Evolutionary conservation across 257 asterid genomes (phyloP).

Genomic region (Cordia subcordata): DNA sequence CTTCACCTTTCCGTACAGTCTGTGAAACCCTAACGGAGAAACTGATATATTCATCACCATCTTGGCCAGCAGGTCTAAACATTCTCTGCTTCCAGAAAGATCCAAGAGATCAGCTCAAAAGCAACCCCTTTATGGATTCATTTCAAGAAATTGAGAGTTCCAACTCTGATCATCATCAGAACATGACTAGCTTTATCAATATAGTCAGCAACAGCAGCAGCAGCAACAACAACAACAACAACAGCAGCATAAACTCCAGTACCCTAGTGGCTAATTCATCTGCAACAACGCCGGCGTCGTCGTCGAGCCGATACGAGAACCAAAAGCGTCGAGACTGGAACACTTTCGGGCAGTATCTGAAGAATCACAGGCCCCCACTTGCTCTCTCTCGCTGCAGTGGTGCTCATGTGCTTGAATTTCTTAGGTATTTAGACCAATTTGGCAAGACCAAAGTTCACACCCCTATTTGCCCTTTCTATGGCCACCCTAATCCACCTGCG

Average conservation of each 20-base stretch:
- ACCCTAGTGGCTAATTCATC: constrained; percentile 26
- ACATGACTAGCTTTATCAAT: constrained; percentile 15
- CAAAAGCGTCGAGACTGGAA: constrained; percentile 96
- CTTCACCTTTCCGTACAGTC: constrained; percentile 1
- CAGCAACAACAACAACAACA: constrained; percentile 14
- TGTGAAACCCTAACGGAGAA: neutral
- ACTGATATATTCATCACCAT: neutral
- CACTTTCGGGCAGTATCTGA: constrained; percentile 79
- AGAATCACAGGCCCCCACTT: constrained; percentile 92
- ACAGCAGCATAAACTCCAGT: constrained; percentile 15
- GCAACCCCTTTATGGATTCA: constrained; percentile 34
- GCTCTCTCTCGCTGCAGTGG: constrained; percentile 88
- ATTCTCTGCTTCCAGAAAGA: neutral
- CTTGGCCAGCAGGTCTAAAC: no score
- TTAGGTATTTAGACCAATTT: constrained; percentile 87
- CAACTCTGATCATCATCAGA: constrained; percentile 48
- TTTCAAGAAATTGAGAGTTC: constrained; percentile 48
- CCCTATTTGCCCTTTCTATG: constrained; percentile 82
- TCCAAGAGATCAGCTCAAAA: neutral
- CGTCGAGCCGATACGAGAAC: constrained; percentile 84
- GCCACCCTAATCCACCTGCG: constrained; percentile 87
- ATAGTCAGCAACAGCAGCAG: constrained; percentile 10
- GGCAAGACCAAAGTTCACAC: constrained; percentile 86
- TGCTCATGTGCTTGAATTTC: constrained; percentile 88
- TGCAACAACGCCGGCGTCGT: constrained; percentile 24